These are phyloP conservation scores for Fusarium sp. DNA, from an alignment of 2,329 filamentous ascomycete species.

Conservation along the genomic window DNA sequence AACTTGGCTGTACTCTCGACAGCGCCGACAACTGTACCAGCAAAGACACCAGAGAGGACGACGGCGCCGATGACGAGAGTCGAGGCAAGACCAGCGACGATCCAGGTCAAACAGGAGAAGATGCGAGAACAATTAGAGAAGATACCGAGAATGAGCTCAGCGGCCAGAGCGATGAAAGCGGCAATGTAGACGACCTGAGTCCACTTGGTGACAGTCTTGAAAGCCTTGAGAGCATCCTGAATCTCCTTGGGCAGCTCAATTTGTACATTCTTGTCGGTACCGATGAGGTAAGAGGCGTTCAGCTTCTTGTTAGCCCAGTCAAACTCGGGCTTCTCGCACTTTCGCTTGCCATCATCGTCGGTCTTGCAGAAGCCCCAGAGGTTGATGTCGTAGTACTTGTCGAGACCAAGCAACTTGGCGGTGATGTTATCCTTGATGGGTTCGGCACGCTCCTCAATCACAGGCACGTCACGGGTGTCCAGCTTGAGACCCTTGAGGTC, in stretches of 20 bases:
- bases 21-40: conserved; percentile 73
- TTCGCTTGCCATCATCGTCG: conserved; percentile 64
- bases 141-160: conserved; percentile 82
- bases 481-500: conserved; percentile 37
- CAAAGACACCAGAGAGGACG: conserved; percentile 80
- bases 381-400: conserved; percentile 82
- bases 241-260: conserved; percentile 77
- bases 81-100: conserved; percentile 76
- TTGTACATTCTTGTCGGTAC: conserved; percentile 62
- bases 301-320: conserved; percentile 83
- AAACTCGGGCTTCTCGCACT: conserved; percentile 78
- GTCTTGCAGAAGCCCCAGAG: conserved; percentile 90
- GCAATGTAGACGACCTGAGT: conserved; percentile 86
- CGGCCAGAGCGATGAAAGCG: conserved; percentile 75
- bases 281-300: conserved; percentile 69
- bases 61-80: conserved; percentile 72
- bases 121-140: conserved; percentile 86
- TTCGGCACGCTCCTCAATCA: conserved; percentile 66
- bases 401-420: conserved; percentile 71
- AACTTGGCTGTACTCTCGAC: conserved; percentile 68
- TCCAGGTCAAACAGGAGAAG: conserved; percentile 84
- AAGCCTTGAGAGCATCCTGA: conserved; percentile 76
- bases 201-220: conserved; percentile 81
- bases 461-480: conserved; percentile 46
- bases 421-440: conserved; percentile 64